Base-by-base conservation (phyloP, 352 stramenopile species). In the Pythium periplocum region DNA sequence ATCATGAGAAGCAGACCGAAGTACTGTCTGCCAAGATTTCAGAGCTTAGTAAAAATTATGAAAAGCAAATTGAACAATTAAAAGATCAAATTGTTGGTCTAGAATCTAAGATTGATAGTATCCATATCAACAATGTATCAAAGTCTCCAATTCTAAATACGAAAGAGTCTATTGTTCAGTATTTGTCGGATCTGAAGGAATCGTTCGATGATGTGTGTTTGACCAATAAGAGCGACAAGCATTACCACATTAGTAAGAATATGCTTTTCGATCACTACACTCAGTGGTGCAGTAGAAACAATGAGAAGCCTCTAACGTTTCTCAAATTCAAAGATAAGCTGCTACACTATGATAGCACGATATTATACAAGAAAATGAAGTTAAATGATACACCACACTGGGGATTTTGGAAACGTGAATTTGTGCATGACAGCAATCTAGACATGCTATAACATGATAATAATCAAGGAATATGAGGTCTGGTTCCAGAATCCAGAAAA, bases 1-100 rank as follows among this genome's bases (percentile, higher is more conserved):
- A 48, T 48, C 50, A 48, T 38, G 50, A 55, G 50, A 48, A 48
- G 40, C 50, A 55, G 37, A 55, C 50, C 32, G 40, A 55, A 40
- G 30, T 51, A 51, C 34, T 51, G 8, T 41, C 34, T 39, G 5
- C 46, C 7, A 51, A 51, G 17, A 51, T 51, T 11, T 51, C 46
- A 51, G 46, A 51, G 17, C 46, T 51, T 51, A 30, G 34, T 41
- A 51, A 51, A 2, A 51, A 11, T 41, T 51, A 51, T 41, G 46
- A 51, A 51, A 51, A 4, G 4, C 46, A 51, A 41, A 51, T 51
- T 26, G 46, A 51, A 6, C 34, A 51, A 41, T 11, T 51, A 9
- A 51, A 51, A 51, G 12, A 8, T 51, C 46, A 41, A 51, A 51
- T 39, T 36, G n/a, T 17, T 0, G 17, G 17, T 26, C 17, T 26